Conservation (phyloP, 2,329 filamentous ascomycete genomes). For the Colletotrichum sansevieriae region DNA sequence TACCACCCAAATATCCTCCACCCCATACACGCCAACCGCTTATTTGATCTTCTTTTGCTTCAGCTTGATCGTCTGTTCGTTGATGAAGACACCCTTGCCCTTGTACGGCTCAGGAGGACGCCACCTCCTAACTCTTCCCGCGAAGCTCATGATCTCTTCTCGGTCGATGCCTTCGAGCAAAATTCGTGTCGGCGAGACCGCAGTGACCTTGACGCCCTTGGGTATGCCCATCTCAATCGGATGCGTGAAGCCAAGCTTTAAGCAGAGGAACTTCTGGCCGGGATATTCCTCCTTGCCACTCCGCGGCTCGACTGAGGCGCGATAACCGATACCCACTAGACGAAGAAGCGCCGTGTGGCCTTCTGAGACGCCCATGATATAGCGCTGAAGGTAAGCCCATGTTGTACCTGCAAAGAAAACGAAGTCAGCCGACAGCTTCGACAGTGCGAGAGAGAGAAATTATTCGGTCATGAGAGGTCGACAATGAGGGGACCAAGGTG, state of each 20-base stretch:
- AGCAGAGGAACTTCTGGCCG: conserved; percentile 88
- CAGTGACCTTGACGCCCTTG: conserved; percentile 84
- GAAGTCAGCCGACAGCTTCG: background rate
- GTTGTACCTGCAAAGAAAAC: conserved; percentile 75
- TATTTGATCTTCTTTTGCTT: conserved; percentile 99
- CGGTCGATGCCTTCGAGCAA: conserved; percentile 90
- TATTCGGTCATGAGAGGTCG: background rate
- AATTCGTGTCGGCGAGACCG: conserved; percentile 91
- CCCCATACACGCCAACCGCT: conserved; percentile 44
- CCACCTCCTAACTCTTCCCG: conserved; percentile 89
- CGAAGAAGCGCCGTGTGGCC: conserved; percentile 94
- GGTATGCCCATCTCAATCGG: conserved; percentile 92
- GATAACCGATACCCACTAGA: conserved; percentile 94
- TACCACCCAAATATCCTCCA: conserved; percentile 6
- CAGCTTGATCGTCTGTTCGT: conserved; percentile 96
- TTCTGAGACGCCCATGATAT: conserved; percentile 94
- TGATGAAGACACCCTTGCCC: conserved; percentile 98
- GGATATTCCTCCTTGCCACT: conserved; percentile 81
- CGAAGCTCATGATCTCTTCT: conserved; percentile 90
- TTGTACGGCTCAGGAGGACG: conserved; percentile 97
- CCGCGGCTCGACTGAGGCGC: conserved; percentile 85
- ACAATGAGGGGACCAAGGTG: conserved; percentile 8
- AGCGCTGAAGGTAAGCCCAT: conserved; percentile 89
- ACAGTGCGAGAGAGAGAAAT: background rate
- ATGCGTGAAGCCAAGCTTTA: conserved; percentile 98